Conservation (phyloP, 345 rosid genomes). For the Citrus unshiu region DNA sequence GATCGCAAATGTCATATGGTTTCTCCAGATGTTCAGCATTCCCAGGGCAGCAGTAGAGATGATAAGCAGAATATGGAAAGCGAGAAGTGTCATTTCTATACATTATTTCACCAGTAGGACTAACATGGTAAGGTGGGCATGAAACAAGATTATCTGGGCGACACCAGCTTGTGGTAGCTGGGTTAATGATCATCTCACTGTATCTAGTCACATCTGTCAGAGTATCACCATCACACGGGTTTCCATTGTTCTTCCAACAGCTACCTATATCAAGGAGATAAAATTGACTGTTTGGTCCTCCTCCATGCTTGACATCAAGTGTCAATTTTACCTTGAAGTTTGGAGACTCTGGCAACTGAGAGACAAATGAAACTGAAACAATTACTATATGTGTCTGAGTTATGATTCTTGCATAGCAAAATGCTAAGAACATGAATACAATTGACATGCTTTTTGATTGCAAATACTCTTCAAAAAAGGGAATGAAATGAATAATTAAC, state of each 20-base stretch:
- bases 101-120: conserved; percentile 32
- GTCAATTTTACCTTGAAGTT: conserved; percentile 50
- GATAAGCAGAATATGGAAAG: conserved; percentile 48
- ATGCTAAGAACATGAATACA: not conserved
- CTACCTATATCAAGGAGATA: conserved; percentile 57
- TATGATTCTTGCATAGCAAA: not conserved
- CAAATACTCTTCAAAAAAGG: not conserved
- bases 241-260: conserved; percentile 62
- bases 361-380: conserved; percentile 8
- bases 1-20: conserved; percentile 48
- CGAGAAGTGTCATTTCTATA: conserved; percentile 35
- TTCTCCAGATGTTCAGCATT: conserved; percentile 36
- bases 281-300: conserved; percentile 51
- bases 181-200: conserved; percentile 50
- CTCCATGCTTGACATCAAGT: conserved; percentile 47
- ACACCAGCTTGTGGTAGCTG: conserved; percentile 43
- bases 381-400: not conserved
- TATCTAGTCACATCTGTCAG: conserved; percentile 55
- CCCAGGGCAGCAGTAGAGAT: conserved; percentile 48
- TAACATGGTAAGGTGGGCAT: conserved; percentile 47
- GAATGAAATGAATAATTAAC: not conserved
- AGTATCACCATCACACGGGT: conserved; percentile 48
- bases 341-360: conserved; percentile 49
- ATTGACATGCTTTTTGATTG: not conserved
- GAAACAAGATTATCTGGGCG: conserved; percentile 33